phyloP scores from a whole-genome alignment of 1,284 basidiomycete species.

The Rhodotorula glutinis region DNA sequence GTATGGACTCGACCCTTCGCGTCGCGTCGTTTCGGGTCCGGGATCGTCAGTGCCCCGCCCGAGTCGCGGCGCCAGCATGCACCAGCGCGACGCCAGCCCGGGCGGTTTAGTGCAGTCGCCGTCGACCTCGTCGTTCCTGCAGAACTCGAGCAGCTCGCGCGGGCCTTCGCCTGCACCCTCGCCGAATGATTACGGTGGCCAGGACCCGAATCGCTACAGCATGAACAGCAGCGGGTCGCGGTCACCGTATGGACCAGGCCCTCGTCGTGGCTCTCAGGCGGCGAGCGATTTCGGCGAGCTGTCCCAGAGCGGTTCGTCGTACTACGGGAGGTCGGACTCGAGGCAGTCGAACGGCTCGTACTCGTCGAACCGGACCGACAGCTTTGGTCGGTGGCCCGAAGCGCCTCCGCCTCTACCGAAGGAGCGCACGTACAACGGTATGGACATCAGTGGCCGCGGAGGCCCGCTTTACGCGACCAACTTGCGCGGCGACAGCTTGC shows the following conservation, averaged over 20 bases:
- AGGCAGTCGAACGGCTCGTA: conserved; percentile 21
- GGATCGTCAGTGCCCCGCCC: conserved; percentile 9
- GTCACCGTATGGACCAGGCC: neutral
- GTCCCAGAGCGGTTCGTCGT: neutral
- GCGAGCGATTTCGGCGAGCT: conserved; percentile 1
- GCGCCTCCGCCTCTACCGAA: conserved; percentile 31
- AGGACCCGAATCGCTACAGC: neutral
- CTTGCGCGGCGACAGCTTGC: neutral
- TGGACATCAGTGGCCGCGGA: conserved; percentile 25
- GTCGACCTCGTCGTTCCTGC: conserved; percentile 5
- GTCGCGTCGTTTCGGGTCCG: neutral
- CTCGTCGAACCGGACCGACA: conserved; percentile 20
- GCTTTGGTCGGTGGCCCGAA: conserved; percentile 22
- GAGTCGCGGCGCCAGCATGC: conserved; percentile 24
- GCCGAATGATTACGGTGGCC: neutral
- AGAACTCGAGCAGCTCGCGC: conserved; percentile 10
- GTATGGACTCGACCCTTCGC: neutral
- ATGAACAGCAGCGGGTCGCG: neutral
- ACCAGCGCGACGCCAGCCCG: neutral
- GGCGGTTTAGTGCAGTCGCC: conserved; percentile 1
- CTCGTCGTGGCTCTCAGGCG: neutral
- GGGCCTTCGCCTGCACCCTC: conserved; percentile 10
- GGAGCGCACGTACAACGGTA: conserved; percentile 30
- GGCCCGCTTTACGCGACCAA: conserved; percentile 28
- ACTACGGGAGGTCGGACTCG: conserved; percentile 1